A percentile compares a stretch with the other conserved stretches of the same genome.
These are phyloP conservation scores for Sphaerostilbella broomeana DNA, from an alignment of 2,329 filamentous ascomycete genomes.

Conservation along the genomic window DNA sequence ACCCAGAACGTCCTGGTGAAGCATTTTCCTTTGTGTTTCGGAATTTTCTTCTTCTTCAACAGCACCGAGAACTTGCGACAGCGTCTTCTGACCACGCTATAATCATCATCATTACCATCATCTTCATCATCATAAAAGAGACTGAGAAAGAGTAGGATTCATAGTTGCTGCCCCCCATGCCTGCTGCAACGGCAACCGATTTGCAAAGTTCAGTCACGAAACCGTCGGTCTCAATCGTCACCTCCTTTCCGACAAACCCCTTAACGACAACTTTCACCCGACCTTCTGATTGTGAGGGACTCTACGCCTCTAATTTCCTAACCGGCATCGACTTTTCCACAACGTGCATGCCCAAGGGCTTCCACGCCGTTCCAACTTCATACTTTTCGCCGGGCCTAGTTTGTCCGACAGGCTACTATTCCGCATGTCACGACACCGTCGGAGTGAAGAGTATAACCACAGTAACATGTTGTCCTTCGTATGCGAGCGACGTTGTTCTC, in stretches of 20 bases:
- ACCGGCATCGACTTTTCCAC: conserved; percentile 27
- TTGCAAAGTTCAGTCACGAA: no score
- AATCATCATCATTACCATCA: no score
- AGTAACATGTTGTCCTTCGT: conserved; percentile 30
- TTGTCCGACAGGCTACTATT: conserved; percentile 27
- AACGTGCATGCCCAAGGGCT: conserved; percentile 25
- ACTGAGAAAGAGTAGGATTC: no score
- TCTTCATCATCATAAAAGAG: no score
- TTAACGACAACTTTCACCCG: conserved; percentile 23
- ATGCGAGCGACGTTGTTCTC: conserved; percentile 21
- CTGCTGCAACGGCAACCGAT: background rate
- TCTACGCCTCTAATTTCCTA: conserved; percentile 16
- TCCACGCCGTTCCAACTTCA: conserved; percentile 20
- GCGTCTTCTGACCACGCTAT: no score
- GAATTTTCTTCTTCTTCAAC: no score
- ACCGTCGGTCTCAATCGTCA: conserved; percentile 12
- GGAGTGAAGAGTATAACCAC: conserved; percentile 25
- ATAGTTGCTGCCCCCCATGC: background rate
- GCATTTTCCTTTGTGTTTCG: no score
- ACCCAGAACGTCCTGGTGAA: no score
- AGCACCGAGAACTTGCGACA: no score
- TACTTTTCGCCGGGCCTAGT: conserved; percentile 28
- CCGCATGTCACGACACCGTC: conserved; percentile 23
- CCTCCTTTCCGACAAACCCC: conserved; percentile 20
- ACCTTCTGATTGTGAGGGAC: conserved; percentile 17